Conservation (phyloP, 176 grass and related monocot species). For the Zea luxurians region DNA sequence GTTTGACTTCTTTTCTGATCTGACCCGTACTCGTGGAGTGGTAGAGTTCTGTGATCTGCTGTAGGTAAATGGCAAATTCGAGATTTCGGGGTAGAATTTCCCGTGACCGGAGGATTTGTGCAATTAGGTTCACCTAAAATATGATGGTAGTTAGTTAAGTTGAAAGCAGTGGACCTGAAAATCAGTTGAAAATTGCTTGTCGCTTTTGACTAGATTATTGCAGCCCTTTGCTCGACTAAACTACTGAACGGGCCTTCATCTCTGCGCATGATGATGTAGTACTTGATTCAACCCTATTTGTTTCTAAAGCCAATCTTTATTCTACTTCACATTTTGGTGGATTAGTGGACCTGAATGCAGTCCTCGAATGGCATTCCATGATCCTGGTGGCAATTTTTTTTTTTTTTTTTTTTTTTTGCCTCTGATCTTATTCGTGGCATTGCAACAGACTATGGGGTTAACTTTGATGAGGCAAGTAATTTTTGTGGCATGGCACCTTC, state of each 20-base stretch:
- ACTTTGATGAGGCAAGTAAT: conserved; percentile 90
- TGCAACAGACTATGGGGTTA: conserved; percentile 81
- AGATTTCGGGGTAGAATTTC: neutral
- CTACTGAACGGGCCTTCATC: neutral
- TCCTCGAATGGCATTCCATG: conserved; percentile 90
- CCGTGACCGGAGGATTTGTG: neutral
- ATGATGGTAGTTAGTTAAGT: neutral
- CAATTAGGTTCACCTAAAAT: neutral
- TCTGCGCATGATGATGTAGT: neutral
- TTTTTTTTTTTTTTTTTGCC: conserved; percentile 44
- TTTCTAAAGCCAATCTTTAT: conserved; percentile 1
- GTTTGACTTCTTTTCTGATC: neutral
- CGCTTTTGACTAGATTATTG: neutral
- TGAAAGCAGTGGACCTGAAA: neutral
- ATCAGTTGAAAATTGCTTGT: neutral
- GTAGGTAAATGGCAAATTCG: neutral
- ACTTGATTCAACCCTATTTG: neutral
- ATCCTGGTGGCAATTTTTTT: conserved; percentile 75
- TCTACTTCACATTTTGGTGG: conserved; percentile 66
- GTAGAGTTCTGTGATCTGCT: conserved; percentile 16
- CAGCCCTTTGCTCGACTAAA: neutral
- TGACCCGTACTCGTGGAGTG: conserved; percentile 23
- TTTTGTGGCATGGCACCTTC: neutral
- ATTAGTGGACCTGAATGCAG: conserved; percentile 70
- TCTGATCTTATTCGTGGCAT: conserved; percentile 95